phyloP scores from a whole-genome alignment of 1,284 basidiomycete genomes.

The Mycosarcoma mackinlayi region DNA sequence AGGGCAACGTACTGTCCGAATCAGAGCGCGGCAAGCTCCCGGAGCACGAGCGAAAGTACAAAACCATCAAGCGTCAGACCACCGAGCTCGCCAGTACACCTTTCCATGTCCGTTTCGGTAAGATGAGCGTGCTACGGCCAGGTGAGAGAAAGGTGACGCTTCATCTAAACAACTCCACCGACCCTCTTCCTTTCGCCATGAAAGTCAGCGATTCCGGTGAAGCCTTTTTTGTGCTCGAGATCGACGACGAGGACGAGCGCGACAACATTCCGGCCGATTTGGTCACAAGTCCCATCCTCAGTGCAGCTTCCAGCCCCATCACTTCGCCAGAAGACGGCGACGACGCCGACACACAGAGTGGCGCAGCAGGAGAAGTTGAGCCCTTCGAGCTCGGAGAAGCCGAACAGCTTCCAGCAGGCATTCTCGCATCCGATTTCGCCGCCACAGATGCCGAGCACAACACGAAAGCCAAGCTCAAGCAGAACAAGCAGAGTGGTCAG shows the following conservation, averaged over 20 bases:
- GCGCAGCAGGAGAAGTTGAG: constrained; percentile 41
- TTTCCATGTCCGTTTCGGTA: constrained; percentile 98
- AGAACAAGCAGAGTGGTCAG: constrained; percentile 30
- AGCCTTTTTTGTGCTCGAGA: constrained; percentile 98
- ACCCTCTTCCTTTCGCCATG: constrained; percentile 89
- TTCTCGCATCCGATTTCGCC: neutral
- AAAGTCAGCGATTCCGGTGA: constrained; percentile 99
- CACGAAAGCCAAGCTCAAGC: constrained; percentile 10
- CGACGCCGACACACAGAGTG: constrained; percentile 1
- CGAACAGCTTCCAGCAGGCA: constrained; percentile 1
- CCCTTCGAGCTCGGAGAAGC: constrained; percentile 54
- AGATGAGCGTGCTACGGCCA: constrained; percentile 93
- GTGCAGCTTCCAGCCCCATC: constrained; percentile 62
- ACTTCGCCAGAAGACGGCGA: constrained; percentile 13
- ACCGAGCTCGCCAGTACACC: constrained; percentile 87
- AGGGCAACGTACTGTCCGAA: constrained; percentile 22
- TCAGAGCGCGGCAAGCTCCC: constrained; percentile 15
- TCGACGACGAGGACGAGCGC: constrained; percentile 74
- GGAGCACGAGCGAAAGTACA: constrained; percentile 38
- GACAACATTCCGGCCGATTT: constrained; percentile 87
- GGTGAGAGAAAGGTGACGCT: constrained; percentile 84
- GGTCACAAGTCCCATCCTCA: constrained; percentile 82
- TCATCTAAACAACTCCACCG: constrained; percentile 63
- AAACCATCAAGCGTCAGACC: constrained; percentile 30
- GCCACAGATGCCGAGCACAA: neutral